Evolutionary conservation across 768 basidiomycete genomes (phyloP).

Genomic region (Krasilnikovozyma curviuscula): DNA sequence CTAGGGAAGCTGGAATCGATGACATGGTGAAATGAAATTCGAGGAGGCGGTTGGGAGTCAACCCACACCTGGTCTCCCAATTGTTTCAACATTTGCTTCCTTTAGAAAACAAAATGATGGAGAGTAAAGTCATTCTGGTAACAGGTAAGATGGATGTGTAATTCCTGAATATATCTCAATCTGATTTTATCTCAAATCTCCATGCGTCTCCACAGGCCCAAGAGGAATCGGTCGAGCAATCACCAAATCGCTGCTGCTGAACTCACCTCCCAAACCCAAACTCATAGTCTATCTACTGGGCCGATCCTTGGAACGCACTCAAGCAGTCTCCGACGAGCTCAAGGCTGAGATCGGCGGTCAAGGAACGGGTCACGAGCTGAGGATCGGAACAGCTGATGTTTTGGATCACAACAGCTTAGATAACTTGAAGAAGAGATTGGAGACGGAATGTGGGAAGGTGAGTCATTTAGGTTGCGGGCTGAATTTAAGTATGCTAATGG

Average conservation of each 20-base stretch:
- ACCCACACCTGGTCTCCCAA: no score
- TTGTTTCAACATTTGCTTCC: no score
- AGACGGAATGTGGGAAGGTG: slow-evolving; percentile 5
- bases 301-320: slow-evolving; percentile 7
- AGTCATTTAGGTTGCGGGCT: neutral
- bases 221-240: slow-evolving; percentile 13
- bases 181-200: no score
- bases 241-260: slow-evolving; percentile 4
- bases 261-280: slow-evolving; percentile 12
- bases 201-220: no score
- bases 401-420: slow-evolving; percentile 12
- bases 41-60: no score
- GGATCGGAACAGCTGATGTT: slow-evolving; percentile 13
- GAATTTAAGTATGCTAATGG: neutral
- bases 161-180: no score
- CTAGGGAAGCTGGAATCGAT: no score
- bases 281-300: slow-evolving; percentile 13
- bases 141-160: no score
- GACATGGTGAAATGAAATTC: no score
- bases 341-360: neutral
- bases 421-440: slow-evolving; percentile 2
- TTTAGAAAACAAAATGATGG: no score
- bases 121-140: no score
- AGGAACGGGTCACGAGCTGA: slow-evolving; percentile 4
- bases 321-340: slow-evolving; percentile 9